A percentile compares a stretch with the other conserved stretches of the same genome.
Conservation (phyloP, 2,329 filamentous ascomycete species). For the Xylaria sp. region DNA sequence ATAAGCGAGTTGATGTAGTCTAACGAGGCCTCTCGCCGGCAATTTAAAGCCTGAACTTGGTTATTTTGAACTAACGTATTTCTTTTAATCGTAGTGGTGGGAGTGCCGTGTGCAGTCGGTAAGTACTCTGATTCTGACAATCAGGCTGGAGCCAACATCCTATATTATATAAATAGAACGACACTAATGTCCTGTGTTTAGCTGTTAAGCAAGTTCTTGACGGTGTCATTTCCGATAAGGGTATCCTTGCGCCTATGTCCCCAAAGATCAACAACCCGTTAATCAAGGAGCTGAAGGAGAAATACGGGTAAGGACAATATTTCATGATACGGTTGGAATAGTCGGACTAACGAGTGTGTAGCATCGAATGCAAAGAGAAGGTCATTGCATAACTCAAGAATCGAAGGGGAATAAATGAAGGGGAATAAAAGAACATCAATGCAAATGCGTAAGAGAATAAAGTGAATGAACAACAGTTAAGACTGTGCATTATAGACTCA, state of each 20-base stretch:
- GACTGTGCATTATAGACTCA: constrained; percentile 7
- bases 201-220: constrained; percentile 81
- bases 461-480: background rate
- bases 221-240: constrained; percentile 77
- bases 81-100: background rate
- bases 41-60: background rate
- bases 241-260: constrained; percentile 82
- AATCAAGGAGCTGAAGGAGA: constrained; percentile 69
- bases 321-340: constrained; percentile 53
- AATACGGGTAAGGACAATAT: constrained; percentile 22
- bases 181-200: background rate
- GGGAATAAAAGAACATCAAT: too few species aligned
- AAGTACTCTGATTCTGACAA: background rate
- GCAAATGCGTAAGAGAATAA: background rate
- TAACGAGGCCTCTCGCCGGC: background rate
- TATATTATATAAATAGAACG: background rate
- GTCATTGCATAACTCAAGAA: constrained; percentile 30
- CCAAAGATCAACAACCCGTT: constrained; percentile 73
- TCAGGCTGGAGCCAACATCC: background rate
- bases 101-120: background rate
- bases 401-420: too few species aligned
- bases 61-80: background rate
- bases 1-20: background rate
- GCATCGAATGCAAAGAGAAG: constrained; percentile 57
- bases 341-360: background rate